phyloP scores from a whole-genome alignment of 2,329 filamentous ascomycete species.

The Fusarium sp. region DNA sequence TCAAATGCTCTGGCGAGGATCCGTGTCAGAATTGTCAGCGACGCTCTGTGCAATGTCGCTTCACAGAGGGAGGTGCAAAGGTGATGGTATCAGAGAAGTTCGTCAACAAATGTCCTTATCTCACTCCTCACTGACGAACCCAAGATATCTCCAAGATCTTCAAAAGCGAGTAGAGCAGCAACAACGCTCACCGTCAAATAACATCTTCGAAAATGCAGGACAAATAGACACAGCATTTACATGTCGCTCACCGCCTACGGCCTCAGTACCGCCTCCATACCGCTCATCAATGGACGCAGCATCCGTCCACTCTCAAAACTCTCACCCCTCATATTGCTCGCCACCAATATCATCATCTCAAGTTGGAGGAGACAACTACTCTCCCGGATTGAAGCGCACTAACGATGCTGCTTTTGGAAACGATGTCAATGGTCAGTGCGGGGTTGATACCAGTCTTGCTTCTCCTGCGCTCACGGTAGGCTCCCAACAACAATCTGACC shows the following conservation, averaged over 20 bases:
- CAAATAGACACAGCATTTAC: not conserved
- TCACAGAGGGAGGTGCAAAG: constrained; percentile 42
- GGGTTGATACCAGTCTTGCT: constrained; percentile 13
- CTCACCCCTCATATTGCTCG: constrained; percentile 18
- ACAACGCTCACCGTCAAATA: constrained; percentile 14
- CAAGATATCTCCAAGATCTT: constrained; percentile 40
- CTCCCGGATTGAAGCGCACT: constrained; percentile 10
- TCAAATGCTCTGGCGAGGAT: constrained; percentile 48
- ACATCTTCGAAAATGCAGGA: not conserved
- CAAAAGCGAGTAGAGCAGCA: constrained; percentile 34
- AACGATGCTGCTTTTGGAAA: constrained; percentile 25
- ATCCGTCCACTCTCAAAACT: constrained; percentile 1
- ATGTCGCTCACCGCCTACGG: constrained; percentile 19
- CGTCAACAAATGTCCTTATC: not conserved
- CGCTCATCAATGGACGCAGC: constrained; percentile 17
- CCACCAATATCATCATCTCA: constrained; percentile 13
- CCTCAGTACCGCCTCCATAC: constrained; percentile 27
- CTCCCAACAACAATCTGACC: constrained; percentile 19
- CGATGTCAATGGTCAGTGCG: constrained; percentile 22
- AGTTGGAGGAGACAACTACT: not conserved
- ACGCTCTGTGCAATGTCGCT: constrained; percentile 44
- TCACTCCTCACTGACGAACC: not conserved
- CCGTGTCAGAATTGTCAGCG: constrained; percentile 47
- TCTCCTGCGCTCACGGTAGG: constrained; percentile 30
- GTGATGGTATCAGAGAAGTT: constrained; percentile 48